Evolutionary conservation across 768 basidiomycete species (phyloP).

Genomic region (Megacollybia marginata): DNA sequence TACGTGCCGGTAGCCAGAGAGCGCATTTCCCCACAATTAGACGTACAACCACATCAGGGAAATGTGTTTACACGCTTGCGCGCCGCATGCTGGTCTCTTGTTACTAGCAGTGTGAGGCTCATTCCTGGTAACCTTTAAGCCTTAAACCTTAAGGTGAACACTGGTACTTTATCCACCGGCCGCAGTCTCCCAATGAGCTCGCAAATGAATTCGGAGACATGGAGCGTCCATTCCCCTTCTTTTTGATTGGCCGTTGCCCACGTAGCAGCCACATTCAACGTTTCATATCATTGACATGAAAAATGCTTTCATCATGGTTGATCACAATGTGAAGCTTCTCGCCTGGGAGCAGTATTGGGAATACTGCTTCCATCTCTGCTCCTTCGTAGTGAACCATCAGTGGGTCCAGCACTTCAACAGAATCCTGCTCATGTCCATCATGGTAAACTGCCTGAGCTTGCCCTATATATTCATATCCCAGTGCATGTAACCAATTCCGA

Average conservation of each 20-base stretch:
- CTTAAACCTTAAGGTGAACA: no score
- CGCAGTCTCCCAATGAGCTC: slow-evolving; percentile 10
- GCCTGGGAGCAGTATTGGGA: slow-evolving; percentile 8
- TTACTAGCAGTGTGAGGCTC: no score
- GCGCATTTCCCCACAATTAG: no score
- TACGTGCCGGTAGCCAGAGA: no score
- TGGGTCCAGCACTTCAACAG: slow-evolving; percentile 8
- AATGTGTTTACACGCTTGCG: no score
- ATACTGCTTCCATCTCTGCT: slow-evolving; percentile 1
- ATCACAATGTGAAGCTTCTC: slow-evolving; percentile 9
- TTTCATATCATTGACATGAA: no score
- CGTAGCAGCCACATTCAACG: slow-evolving; percentile 9
- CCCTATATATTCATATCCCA: slow-evolving; percentile 4
- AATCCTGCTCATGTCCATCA: slow-evolving; percentile 13
- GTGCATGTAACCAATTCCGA: slow-evolving; percentile 5
- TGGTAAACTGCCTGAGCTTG: slow-evolving; percentile 12
- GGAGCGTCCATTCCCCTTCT: slow-evolving; percentile 13
- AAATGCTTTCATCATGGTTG: slow-evolving; percentile 14
- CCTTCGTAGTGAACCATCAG: background rate
- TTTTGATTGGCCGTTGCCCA: no score
- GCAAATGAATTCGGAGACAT: slow-evolving; percentile 13
- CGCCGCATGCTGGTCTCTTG: no score
- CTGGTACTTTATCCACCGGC: slow-evolving; percentile 7
- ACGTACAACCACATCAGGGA: no score
- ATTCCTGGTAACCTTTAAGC: no score